Evolutionary conservation across 306 rosid species (phyloP).

Genomic region (Hippophae gyantsensis): DNA sequence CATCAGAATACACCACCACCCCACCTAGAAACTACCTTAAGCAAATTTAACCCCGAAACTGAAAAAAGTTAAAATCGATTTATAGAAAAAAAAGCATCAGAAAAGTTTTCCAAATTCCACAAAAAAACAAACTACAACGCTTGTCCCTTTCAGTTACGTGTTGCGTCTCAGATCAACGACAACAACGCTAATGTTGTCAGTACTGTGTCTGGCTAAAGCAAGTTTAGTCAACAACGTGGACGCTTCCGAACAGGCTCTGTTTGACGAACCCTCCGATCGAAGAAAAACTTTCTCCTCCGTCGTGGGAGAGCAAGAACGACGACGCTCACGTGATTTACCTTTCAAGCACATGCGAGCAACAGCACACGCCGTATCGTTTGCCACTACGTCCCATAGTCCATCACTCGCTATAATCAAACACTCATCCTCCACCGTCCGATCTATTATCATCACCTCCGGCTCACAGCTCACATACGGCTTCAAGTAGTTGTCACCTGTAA

Average conservation of each 20-base stretch:
- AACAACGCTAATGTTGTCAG: slow-evolving; percentile 53
- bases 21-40: no score
- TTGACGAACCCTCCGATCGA: background rate
- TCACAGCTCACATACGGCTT: slow-evolving; percentile 52
- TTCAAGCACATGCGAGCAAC: slow-evolving; percentile 47
- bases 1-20: no score
- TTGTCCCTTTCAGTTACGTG: slow-evolving; percentile 24
- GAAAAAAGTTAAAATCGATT: no score
- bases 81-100: no score
- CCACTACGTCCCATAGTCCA: slow-evolving; percentile 60
- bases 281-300: background rate
- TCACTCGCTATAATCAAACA: slow-evolving; percentile 52
- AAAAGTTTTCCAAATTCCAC: no score
- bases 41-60: no score
- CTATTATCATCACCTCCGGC: slow-evolving; percentile 54
- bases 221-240: slow-evolving; percentile 51
- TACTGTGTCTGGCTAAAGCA: slow-evolving; percentile 51
- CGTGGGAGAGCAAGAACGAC: slow-evolving; percentile 12
- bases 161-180: slow-evolving; percentile 42
- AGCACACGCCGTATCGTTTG: slow-evolving; percentile 54
- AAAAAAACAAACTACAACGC: no score
- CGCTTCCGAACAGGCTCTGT: slow-evolving; percentile 45
- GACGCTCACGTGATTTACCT: slow-evolving; percentile 6
- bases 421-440: slow-evolving; percentile 50
- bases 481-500: slow-evolving; percentile 50